Evolutionary conservation across 1,139 yeast genomes (phyloP).

Genomic region (Pneumocystis oryctolagi): DNA sequence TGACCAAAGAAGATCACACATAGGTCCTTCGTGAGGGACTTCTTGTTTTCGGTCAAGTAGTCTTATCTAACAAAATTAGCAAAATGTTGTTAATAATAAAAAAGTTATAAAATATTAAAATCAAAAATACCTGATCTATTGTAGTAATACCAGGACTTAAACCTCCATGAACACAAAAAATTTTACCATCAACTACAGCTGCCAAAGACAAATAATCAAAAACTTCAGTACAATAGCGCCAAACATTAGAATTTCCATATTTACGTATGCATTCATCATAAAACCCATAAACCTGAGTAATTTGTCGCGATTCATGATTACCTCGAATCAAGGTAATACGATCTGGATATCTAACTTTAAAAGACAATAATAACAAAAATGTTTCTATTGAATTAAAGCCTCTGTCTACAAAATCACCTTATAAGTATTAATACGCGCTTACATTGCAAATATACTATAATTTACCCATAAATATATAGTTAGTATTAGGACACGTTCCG

Average conservation of each 20-base stretch:
- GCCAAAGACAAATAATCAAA: constrained; percentile 91
- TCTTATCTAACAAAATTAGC: constrained; percentile 37
- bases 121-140: constrained; percentile 37
- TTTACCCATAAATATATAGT: constrained; percentile 59
- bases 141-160: constrained; percentile 84
- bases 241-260: constrained; percentile 88
- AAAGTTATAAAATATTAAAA: background rate
- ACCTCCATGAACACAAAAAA: constrained; percentile 95
- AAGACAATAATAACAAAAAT: constrained; percentile 55
- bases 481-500: constrained; percentile 74
- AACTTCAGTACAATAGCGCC: constrained; percentile 66
- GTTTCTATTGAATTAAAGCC: constrained; percentile 94
- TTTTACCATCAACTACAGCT: constrained; percentile 68
- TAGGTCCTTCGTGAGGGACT: constrained; percentile 98
- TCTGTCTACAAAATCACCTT: constrained; percentile 62
- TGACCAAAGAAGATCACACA: constrained; percentile 95
- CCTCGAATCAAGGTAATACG: constrained; percentile 89
- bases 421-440: background rate
- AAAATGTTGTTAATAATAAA: background rate
- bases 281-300: constrained; percentile 94
- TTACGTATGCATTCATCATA: constrained; percentile 94
- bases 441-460: background rate
- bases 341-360: constrained; percentile 82
- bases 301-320: constrained; percentile 92
- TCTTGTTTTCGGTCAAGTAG: constrained; percentile 81